phyloP scores from a whole-genome alignment of 805 yeast genomes.

The Saccharomycopsis selenospora region DNA sequence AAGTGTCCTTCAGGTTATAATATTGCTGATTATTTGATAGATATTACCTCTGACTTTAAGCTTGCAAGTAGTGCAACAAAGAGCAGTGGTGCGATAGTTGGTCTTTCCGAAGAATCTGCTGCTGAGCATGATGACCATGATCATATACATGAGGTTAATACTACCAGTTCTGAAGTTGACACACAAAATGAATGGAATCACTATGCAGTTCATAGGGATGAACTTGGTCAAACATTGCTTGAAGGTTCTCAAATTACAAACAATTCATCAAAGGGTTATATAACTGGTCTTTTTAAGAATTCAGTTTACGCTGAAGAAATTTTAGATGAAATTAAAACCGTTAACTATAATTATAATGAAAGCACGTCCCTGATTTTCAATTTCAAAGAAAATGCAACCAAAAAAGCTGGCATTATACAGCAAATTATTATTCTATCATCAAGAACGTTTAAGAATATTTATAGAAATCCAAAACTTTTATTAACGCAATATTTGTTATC shows the following conservation, averaged over 20 bases:
- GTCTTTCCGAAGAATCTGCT: slow-evolving; percentile 28
- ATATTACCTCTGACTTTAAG: slow-evolving; percentile 65
- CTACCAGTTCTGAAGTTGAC: slow-evolving; percentile 34
- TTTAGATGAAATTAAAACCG: slow-evolving; percentile 8
- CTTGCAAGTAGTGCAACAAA: slow-evolving; percentile 12
- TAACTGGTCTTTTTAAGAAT: slow-evolving; percentile 7
- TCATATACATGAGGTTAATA: slow-evolving; percentile 28
- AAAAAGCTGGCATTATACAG: slow-evolving; percentile 49
- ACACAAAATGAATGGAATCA: slow-evolving; percentile 83
- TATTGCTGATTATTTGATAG: slow-evolving; percentile 89
- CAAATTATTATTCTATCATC: slow-evolving; percentile 74
- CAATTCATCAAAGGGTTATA: not conserved
- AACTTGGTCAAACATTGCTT: slow-evolving; percentile 26
- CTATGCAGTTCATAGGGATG: slow-evolving; percentile 74
- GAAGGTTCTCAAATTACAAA: not conserved
- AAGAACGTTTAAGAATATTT: slow-evolving; percentile 85
- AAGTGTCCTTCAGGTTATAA: slow-evolving; percentile 85
- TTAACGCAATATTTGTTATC: slow-evolving; percentile 79
- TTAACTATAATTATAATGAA: slow-evolving; percentile 6
- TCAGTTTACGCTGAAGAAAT: slow-evolving; percentile 21
- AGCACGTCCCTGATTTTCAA: slow-evolving; percentile 25
- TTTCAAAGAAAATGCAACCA: slow-evolving; percentile 14
- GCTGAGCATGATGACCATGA: slow-evolving; percentile 23
- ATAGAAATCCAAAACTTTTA: slow-evolving; percentile 86
- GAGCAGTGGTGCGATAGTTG: slow-evolving; percentile 18